These are phyloP conservation scores for Fusarium stilboides DNA, from an alignment of 2,329 filamentous ascomycete species.

Conservation along the genomic window DNA sequence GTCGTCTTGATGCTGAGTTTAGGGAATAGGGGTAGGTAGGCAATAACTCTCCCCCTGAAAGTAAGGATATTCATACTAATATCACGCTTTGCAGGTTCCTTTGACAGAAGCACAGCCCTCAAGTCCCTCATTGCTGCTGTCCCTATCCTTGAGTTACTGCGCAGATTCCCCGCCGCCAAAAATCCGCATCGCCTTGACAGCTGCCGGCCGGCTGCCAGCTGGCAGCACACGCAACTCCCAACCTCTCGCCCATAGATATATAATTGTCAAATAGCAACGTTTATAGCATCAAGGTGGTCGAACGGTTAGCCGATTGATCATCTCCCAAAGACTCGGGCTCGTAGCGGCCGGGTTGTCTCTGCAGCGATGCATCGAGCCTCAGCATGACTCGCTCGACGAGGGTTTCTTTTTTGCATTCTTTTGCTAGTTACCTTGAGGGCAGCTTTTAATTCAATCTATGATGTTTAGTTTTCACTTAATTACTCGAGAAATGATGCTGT, in stretches of 20 bases:
- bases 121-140: too few relatives aligned
- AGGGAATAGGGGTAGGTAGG: background rate
- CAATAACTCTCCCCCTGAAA: background rate
- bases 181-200: background rate
- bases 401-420: background rate
- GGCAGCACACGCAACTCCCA: background rate
- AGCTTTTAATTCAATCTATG: background rate
- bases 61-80: background rate
- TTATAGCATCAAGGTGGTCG: background rate
- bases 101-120: too few relatives aligned
- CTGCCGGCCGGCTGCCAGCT: background rate
- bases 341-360: conserved; percentile 8
- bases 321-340: conserved; percentile 1
- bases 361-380: conserved; percentile 8
- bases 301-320: background rate
- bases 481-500: background rate
- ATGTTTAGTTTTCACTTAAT: background rate
- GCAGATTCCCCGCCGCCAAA: background rate
- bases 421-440: background rate
- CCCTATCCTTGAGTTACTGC: background rate
- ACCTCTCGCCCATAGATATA: background rate
- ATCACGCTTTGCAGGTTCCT: too few relatives aligned
- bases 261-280: background rate
- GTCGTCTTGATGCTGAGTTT: background rate
- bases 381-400: conserved; percentile 1